Percentiles rank a stretch among this genome's conserved stretches.
These are phyloP conservation scores for Mycena maculata DNA, from an alignment of 768 basidiomycete genomes.

Conservation along the genomic window DNA sequence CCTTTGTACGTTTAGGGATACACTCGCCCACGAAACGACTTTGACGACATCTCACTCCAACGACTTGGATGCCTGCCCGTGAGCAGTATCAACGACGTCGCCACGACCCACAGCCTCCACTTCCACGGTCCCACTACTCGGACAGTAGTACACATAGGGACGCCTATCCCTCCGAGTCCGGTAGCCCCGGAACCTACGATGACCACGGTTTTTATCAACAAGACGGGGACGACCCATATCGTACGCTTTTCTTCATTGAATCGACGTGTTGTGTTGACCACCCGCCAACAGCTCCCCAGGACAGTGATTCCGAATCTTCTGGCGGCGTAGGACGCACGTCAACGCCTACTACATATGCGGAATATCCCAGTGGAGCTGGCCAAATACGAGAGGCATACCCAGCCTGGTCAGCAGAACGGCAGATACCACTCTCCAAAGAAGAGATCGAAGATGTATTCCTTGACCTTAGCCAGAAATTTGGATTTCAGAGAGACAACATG, in stretches of 20 bases:
- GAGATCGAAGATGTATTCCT: conserved; percentile 99
- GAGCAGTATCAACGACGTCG: conserved; percentile 28
- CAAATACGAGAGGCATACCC: conserved; percentile 87
- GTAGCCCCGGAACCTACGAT: conserved; percentile 31
- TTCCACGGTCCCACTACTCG: conserved; percentile 30
- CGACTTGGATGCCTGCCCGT: conserved; percentile 27
- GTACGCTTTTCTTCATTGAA: conserved; percentile 12
- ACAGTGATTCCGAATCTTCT: conserved; percentile 87
- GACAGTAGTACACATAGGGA: conserved; percentile 23
- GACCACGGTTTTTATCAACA: conserved; percentile 64
- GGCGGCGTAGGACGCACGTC: conserved; percentile 27
- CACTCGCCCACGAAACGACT: conserved; percentile 15
- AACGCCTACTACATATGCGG: conserved; percentile 23
- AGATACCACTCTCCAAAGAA: conserved; percentile 98
- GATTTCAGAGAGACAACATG: conserved; percentile 96
- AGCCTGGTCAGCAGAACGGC: conserved; percentile 91
- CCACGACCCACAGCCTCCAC: conserved; percentile 28
- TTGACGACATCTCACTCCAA: conserved; percentile 20
- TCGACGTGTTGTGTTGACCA: neutral
- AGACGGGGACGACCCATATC: conserved; percentile 30
- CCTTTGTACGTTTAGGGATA: too few species aligned
- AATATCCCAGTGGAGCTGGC: conserved; percentile 29
- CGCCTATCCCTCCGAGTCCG: conserved; percentile 30
- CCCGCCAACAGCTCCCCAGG: conserved; percentile 68
- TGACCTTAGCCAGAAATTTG: conserved; percentile 98